A percentile compares a stretch with the other conserved stretches of the same genome.
Evolutionary conservation across 495 filamentous ascomycete genomes (phyloP).

Genomic region (Penicillium steckii): DNA sequence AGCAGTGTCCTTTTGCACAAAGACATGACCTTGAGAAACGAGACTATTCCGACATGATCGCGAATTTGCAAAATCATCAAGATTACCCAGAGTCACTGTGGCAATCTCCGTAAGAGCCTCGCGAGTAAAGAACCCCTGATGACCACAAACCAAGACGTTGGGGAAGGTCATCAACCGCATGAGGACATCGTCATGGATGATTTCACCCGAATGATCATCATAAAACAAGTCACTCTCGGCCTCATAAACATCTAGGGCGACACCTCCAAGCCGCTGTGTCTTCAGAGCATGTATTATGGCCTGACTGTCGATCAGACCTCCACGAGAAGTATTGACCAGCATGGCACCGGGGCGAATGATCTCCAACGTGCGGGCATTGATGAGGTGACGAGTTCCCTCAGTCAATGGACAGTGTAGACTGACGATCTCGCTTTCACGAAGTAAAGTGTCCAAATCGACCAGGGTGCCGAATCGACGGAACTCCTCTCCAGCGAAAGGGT

Average conservation of each 20-base stretch:
- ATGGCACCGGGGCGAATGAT: constrained; percentile 59
- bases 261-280: constrained; percentile 59
- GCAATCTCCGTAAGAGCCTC: constrained; percentile 67
- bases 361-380: constrained; percentile 51
- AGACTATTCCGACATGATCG: constrained; percentile 34
- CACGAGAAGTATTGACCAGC: constrained; percentile 66
- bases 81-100: constrained; percentile 56
- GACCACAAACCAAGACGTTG: constrained; percentile 65
- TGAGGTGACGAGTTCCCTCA: constrained; percentile 57
- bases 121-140: constrained; percentile 69
- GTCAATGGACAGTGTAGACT: constrained; percentile 66
- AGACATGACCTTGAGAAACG: constrained; percentile 34
- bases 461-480: constrained; percentile 52
- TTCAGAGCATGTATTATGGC: constrained; percentile 63
- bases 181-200: constrained; percentile 67
- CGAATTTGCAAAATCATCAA: constrained; percentile 32
- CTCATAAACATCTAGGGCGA: constrained; percentile 83
- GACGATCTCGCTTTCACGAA: constrained; percentile 57
- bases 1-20: constrained; percentile 26
- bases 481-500: constrained; percentile 48
- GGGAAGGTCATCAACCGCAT: constrained; percentile 70
- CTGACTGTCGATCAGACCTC: constrained; percentile 58
- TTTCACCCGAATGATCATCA: constrained; percentile 62
- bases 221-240: constrained; percentile 69
- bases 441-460: constrained; percentile 51